Evolutionary conservation across 176 grass and related monocot genomes (phyloP).

Genomic region (Elaeis guineensis): DNA sequence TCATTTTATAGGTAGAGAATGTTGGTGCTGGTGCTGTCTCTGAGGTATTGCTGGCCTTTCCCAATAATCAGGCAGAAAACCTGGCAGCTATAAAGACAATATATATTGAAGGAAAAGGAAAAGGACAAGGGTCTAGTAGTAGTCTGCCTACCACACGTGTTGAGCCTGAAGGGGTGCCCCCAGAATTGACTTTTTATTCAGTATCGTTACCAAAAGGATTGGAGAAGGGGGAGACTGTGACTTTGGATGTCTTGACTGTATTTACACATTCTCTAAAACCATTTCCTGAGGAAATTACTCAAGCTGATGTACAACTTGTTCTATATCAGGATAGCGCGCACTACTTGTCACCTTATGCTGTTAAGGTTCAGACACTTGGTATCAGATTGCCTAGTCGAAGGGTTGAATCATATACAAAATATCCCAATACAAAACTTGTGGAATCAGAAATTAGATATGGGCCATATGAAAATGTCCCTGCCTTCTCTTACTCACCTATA

Average conservation of each 20-base stretch:
- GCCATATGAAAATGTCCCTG: slow-evolving; percentile 56
- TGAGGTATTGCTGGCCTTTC: slow-evolving; percentile 75
- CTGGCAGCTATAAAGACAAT: slow-evolving; percentile 78
- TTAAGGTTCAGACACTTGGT: slow-evolving; percentile 71
- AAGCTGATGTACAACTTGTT: slow-evolving; percentile 86
- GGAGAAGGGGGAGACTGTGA: slow-evolving; percentile 55
- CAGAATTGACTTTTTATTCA: slow-evolving; percentile 72
- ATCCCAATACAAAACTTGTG: slow-evolving; percentile 53
- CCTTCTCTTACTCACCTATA: slow-evolving; percentile 61
- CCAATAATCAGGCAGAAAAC: slow-evolving; percentile 73
- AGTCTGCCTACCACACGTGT: slow-evolving; percentile 49
- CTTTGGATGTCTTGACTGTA: slow-evolving; percentile 60
- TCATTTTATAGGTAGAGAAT: slow-evolving; percentile 68
- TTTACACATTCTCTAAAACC: slow-evolving; percentile 75
- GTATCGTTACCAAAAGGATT: slow-evolving; percentile 58
- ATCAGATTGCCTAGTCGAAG: slow-evolving; percentile 84
- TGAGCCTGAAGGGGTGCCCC: slow-evolving; percentile 57
- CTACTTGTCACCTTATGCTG: slow-evolving; percentile 71
- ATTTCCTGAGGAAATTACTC: slow-evolving; percentile 95
- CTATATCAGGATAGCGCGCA: slow-evolving; percentile 79
- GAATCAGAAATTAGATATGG: slow-evolving; percentile 91
- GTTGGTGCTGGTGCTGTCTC: slow-evolving; percentile 46
- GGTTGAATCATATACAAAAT: slow-evolving; percentile 87
- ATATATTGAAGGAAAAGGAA: slow-evolving; percentile 59
- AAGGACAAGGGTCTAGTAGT: slow-evolving; percentile 29